Evolutionary conservation across 306 rosid genomes (phyloP).

Genomic region (Lithocarpus polystachyus): DNA sequence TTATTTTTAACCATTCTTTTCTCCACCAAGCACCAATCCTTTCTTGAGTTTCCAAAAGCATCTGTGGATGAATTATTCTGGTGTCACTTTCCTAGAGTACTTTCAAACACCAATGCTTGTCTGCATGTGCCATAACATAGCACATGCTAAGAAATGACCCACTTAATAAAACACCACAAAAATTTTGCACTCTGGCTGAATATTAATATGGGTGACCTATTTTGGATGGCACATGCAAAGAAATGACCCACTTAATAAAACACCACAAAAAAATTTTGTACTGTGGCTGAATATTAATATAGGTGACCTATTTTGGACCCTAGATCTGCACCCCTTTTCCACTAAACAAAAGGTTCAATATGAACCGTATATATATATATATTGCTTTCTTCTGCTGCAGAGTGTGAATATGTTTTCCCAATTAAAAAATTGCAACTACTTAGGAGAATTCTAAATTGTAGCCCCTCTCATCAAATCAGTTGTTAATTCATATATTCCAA

Average conservation of each 20-base stretch:
- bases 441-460: too few species aligned
- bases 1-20: not conserved
- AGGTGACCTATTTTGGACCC: not conserved
- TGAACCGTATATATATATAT: not conserved
- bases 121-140: not conserved
- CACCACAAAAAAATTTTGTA: not conserved
- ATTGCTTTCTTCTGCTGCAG: not conserved
- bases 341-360: not conserved
- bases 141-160: not conserved
- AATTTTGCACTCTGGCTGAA: not conserved
- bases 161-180: not conserved
- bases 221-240: not conserved
- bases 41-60: not conserved
- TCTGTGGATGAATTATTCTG: not conserved
- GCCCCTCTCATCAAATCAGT: not conserved
- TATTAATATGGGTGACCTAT: too few species aligned
- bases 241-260: not conserved
- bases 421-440: too few species aligned
- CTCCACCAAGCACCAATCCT: not conserved
- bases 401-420: not conserved
- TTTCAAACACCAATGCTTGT: not conserved
- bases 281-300: not conserved
- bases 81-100: not conserved
- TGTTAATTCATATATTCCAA: not conserved
- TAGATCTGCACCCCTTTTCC: not conserved